Evolutionary conservation across 805 yeast species (phyloP), one percentile per base, ranked within the genome.

Genomic region (Kodamaea kaohsiungensis): DNA sequence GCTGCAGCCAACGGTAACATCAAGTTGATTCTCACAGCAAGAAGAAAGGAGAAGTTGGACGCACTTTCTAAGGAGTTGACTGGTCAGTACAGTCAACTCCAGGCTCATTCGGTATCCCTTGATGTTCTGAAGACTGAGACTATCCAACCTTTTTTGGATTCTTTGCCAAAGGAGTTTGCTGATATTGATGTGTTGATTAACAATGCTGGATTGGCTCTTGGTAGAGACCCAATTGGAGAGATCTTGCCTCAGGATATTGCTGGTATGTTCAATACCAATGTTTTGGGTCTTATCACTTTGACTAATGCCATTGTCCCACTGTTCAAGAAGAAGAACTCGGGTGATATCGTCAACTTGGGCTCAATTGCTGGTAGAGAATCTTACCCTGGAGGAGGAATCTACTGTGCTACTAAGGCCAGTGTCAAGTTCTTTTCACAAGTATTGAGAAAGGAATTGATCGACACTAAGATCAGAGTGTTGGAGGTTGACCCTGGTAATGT

Each of bases 261-360:
- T 48, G 83, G 80, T 47, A 90, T 91, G 91, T 86, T 89, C 71
- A 79, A 87, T 63, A 91, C 97, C 55, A 93, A 92, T 65, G 97
- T 93, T 2, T 67, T 90, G 54, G 98, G 97, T 2, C 77, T 92
- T 69, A 88, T 92, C 56, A 83, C 87, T 30, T 71, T 92, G 57
- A 91, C 97, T 6, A 97, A 93, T 70, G 84, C 87, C 5, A 79
- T 91, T 22, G 71, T 93, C 46, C 86, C 87, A 42, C 80, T 82
- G 49, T 83, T 92, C 80, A 85, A 87, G 66, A 76, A 78, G 54
- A 85, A 87, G 62, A 84, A 88, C 67, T 65, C 77, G 15, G 92
- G 92, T 63, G 91, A 86, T 63, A 86, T 87, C 58, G 87, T 87
- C 56, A 87, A 86, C 63, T 65, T 87, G 57, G 91, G 92, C 3